These are phyloP conservation scores for Ophiostoma ips DNA, from an alignment of 2,329 filamentous ascomycete species.

Conservation along the genomic window DNA sequence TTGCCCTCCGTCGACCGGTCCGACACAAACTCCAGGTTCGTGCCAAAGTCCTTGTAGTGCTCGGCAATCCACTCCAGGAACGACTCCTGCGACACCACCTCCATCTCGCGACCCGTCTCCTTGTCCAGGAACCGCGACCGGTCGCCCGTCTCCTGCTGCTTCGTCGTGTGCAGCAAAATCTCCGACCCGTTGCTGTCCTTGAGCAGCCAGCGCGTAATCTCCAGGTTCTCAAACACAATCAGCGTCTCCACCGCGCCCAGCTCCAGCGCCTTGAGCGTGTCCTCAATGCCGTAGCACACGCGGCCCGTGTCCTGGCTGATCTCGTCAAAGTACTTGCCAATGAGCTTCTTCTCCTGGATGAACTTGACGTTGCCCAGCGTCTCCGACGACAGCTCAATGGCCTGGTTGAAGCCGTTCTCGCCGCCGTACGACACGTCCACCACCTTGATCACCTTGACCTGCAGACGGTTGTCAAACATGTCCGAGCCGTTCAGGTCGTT, in stretches of 20 bases:
- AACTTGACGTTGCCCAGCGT: slow-evolving; percentile 99
- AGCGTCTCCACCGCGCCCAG: slow-evolving; percentile 87
- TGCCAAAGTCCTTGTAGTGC: slow-evolving; percentile 96
- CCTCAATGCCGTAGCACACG: slow-evolving; percentile 95
- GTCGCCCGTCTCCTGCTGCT: slow-evolving; percentile 61
- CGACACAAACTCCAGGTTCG: slow-evolving; percentile 89
- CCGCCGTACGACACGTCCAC: slow-evolving; percentile 98
- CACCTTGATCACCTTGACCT: slow-evolving; percentile 95
- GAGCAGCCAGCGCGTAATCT: slow-evolving; percentile 81
- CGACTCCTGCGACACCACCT: slow-evolving; percentile 70
- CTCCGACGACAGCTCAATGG: slow-evolving; percentile 88
- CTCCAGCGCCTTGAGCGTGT: slow-evolving; percentile 92
- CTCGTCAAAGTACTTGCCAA: slow-evolving; percentile 97
- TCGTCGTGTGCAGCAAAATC: slow-evolving; percentile 73
- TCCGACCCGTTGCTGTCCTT: slow-evolving; percentile 65
- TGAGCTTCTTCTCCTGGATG: slow-evolving; percentile 99
- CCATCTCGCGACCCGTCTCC: slow-evolving; percentile 94
- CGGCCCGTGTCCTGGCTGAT: slow-evolving; percentile 96
- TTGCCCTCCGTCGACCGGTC: slow-evolving; percentile 97
- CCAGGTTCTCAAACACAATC: slow-evolving; percentile 95
- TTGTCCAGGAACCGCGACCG: slow-evolving; percentile 88
- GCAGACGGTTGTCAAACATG: slow-evolving; percentile 85
- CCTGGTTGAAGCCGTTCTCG: slow-evolving; percentile 99
- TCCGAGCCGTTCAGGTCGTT: slow-evolving; percentile 97
- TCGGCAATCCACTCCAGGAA: slow-evolving; percentile 99